phyloP scores from a whole-genome alignment of 768 basidiomycete genomes.

The Hebeloma cylindrosporum region DNA sequence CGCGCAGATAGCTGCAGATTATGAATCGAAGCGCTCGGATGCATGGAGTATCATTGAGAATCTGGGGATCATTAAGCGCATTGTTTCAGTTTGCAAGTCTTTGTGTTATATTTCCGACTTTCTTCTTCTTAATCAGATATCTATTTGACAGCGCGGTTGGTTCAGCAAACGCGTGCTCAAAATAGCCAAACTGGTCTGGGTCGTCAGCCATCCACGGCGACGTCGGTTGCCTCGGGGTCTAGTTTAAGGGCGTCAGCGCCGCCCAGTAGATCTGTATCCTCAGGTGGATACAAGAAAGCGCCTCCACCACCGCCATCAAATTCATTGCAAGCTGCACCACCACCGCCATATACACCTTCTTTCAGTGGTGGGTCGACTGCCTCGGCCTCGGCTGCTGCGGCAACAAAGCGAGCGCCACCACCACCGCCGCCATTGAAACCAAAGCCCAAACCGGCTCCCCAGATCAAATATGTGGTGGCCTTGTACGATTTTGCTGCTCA shows the following conservation, averaged over 20 bases:
- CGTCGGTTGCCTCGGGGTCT: constrained; percentile 37
- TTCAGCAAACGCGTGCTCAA: constrained; percentile 50
- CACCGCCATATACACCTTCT: constrained; percentile 35
- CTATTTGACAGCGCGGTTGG: constrained; percentile 57
- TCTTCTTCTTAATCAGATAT: neutral
- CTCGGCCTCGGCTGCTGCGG: constrained; percentile 34
- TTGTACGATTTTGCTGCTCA: constrained; percentile 95
- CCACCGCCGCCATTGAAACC: constrained; percentile 92
- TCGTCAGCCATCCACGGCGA: constrained; percentile 34
- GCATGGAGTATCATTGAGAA: constrained; percentile 77
- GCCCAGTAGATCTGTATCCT: constrained; percentile 35
- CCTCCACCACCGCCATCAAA: constrained; percentile 57
- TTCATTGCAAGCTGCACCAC: constrained; percentile 29
- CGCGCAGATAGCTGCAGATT: constrained; percentile 72
- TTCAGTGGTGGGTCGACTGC: constrained; percentile 18
- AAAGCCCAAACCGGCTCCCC: constrained; percentile 71
- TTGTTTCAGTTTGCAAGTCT: constrained; percentile 79
- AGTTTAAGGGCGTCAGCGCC: constrained; percentile 36
- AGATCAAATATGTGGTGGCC: constrained; percentile 80
- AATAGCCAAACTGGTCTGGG: constrained; percentile 27
- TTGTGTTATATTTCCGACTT: neutral
- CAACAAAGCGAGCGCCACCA: constrained; percentile 77
- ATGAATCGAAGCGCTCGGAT: constrained; percentile 82
- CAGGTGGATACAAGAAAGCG: constrained; percentile 43
- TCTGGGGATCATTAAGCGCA: constrained; percentile 78